These are phyloP conservation scores for Oenanthe sinensis DNA, from an alignment of 129 eudicot genomes.

Conservation along the genomic window DNA sequence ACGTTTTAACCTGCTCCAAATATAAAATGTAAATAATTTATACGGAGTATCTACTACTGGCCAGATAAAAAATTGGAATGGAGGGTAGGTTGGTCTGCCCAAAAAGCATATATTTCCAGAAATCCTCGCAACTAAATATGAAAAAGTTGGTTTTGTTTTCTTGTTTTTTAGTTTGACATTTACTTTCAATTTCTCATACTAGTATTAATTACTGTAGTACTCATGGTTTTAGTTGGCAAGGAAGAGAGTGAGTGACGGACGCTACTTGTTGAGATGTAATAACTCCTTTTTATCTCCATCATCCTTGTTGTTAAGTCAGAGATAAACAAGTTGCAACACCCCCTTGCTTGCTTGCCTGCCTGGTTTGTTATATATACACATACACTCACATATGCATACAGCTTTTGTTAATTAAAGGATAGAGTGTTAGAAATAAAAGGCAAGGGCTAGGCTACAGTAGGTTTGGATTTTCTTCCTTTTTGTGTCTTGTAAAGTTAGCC, in stretches of 20 bases:
- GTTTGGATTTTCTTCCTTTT: background rate
- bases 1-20: too few species aligned
- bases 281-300: background rate
- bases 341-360: background rate
- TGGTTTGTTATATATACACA: background rate
- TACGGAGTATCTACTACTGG: background rate
- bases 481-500: background rate
- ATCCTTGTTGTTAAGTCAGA: background rate
- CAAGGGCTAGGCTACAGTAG: background rate
- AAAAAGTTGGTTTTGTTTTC: slow-evolving; percentile 11
- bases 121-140: slow-evolving; percentile 7
- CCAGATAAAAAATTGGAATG: background rate
- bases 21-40: too few species aligned
- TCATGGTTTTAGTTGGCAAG: background rate
- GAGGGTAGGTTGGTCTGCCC: background rate
- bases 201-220: too few species aligned
- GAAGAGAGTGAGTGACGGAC: background rate
- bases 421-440: background rate
- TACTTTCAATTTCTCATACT: background rate
- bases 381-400: background rate
- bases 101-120: background rate
- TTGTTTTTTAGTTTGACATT: background rate
- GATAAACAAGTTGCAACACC: background rate
- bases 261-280: background rate
- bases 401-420: background rate